Evolutionary conservation across 306 rosid genomes (phyloP), one percentile per base, ranked within the genome.

Genomic region (Cicer bijugum): DNA sequence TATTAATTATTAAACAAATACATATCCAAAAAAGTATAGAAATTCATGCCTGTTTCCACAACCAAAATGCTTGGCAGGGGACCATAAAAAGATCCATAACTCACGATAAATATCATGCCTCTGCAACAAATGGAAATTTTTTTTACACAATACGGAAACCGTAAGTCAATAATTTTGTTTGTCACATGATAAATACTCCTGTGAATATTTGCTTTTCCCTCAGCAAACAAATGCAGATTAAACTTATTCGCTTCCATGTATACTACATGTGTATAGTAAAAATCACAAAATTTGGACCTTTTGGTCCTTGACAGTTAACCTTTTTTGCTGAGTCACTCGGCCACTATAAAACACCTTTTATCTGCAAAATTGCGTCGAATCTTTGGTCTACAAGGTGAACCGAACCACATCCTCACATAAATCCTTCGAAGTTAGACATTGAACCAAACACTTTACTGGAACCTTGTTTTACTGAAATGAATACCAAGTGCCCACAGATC

Each of bases 261-360:
- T 76, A 65, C 52, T 71, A 47, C 60, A 52, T 71, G 48, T 64
- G 70, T 42, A 46, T 66, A 42, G 71, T 43, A 77, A 63, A 57
- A 63, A 57, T 77, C 82, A 77, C 79, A 82, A 72, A 81, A 71
- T 71, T 81, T 65, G 78, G 60, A 42, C 75, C 59, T 28, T 39
- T 5, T 69, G 6, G 66, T 28, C 71, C 71, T 23, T 10, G 76
- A 9, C 19, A 71, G 43, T 46, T 37, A 28, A 57, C 45, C 59
- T 50, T 72, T 56, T 51, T 12, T 12, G 40, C 51, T 50, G 9
- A 11, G 62, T 64, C 11, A 67, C 57, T 5, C 59, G 40, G 19
- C 68, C 59, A 7, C 17, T 43, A 60, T 50, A 45, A 65, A 45
- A 51, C 1, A 50, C 74, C 17, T 42, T 40, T 44, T 35, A 19